A percentile compares a stretch with the other conserved stretches of the same genome.
These are phyloP conservation scores for Aspergillus arachidicola DNA, from an alignment of 2,329 filamentous ascomycete genomes.

Conservation along the genomic window DNA sequence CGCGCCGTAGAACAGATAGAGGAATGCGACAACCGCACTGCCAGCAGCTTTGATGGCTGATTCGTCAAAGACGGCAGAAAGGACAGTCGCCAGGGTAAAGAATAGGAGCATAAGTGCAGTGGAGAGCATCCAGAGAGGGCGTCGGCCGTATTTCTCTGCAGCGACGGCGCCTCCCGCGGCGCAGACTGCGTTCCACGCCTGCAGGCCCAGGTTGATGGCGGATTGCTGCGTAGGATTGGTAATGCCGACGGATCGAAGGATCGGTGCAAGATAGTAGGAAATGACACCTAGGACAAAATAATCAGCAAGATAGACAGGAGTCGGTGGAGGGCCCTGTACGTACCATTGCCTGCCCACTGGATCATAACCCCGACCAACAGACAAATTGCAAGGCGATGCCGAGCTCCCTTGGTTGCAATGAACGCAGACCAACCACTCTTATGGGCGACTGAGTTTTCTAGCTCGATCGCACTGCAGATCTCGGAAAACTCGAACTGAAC, in stretches of 20 bases:
- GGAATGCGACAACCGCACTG: background rate
- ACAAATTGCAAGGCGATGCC: background rate
- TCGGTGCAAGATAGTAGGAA: background rate
- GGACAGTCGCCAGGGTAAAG: conserved; percentile 6
- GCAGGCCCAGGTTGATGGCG: background rate
- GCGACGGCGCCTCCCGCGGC: background rate
- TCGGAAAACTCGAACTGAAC: background rate
- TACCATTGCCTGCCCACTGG: background rate
- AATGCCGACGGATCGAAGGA: background rate
- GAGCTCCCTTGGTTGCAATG: background rate
- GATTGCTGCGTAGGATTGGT: background rate
- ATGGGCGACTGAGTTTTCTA: background rate
- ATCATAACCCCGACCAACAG: background rate
- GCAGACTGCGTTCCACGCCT: background rate
- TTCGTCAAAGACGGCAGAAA: background rate
- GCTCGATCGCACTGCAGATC: background rate
- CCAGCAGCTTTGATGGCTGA: background rate
- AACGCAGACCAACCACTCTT: background rate
- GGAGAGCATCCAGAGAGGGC: background rate
- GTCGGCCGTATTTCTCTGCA: background rate
- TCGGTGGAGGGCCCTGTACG: background rate
- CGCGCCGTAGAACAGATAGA: conserved; percentile 18
- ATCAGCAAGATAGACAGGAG: background rate
- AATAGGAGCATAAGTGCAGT: conserved; percentile 30
- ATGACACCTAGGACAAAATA: background rate